These are phyloP conservation scores for Neurospora sublineolata DNA, from an alignment of 495 filamentous ascomycete genomes.

Conservation along the genomic window DNA sequence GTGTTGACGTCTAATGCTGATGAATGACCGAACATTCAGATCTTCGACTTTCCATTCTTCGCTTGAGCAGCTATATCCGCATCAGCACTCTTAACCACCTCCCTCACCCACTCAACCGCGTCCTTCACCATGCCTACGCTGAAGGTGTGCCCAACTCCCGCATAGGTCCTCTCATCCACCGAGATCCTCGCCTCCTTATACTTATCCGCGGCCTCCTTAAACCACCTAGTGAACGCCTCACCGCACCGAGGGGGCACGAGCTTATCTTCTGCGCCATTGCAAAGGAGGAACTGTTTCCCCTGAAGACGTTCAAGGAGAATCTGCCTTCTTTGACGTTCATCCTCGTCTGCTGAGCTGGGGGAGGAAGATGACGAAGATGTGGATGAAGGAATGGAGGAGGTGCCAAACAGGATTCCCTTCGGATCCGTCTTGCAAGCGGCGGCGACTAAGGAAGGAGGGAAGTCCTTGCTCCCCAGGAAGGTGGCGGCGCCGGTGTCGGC, in stretches of 20 bases:
- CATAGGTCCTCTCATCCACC: conserved; percentile 64
- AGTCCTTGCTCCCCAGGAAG: conserved; percentile 66
- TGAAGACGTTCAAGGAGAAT: conserved; percentile 42
- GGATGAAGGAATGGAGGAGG: conserved; percentile 23
- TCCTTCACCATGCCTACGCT: conserved; percentile 61
- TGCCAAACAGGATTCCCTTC: conserved; percentile 52
- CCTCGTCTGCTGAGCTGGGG: background rate
- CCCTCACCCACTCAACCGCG: conserved; percentile 52
- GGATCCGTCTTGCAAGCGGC: conserved; percentile 56
- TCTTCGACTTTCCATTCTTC: conserved; percentile 11
- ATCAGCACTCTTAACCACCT: conserved; percentile 29
- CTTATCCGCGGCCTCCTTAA: conserved; percentile 53
- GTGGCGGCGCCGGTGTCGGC: conserved; percentile 35
- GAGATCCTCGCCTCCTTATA: conserved; percentile 46
- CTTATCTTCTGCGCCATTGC: conserved; percentile 69
- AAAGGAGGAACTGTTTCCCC: conserved; percentile 66
- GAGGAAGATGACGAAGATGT: background rate
- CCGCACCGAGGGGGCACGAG: conserved; percentile 68
- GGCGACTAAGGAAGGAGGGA: conserved; percentile 54
- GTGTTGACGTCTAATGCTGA: background rate
- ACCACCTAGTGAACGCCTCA: conserved; percentile 57
- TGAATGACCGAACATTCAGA: conserved; percentile 1
- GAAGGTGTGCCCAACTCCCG: conserved; percentile 61
- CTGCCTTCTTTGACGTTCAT: conserved; percentile 20
- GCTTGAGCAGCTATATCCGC: background rate